phyloP scores from a whole-genome alignment of 192 early-diverging fungal species.

The Umbelopsis isabellina region DNA sequence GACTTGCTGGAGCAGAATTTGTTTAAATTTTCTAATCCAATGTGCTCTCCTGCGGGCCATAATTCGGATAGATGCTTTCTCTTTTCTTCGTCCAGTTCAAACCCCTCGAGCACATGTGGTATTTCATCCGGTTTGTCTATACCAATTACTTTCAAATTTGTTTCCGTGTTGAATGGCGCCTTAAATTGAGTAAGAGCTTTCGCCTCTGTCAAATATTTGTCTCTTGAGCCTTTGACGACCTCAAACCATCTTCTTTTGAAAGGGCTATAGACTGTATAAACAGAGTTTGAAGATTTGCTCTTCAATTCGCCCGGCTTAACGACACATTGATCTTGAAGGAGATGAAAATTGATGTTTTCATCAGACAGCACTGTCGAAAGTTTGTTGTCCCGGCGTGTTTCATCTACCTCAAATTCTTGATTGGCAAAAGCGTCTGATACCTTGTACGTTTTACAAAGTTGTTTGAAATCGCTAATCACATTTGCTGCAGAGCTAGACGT shows the following conservation, averaged over 20 bases:
- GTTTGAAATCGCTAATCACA: constrained; percentile 43
- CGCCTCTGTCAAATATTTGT: constrained; percentile 28
- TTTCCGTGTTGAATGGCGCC: neutral
- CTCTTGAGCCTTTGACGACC: constrained; percentile 32
- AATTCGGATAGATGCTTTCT: constrained; percentile 21
- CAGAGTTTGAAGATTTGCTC: constrained; percentile 47
- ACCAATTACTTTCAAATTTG: neutral
- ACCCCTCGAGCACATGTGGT: neutral
- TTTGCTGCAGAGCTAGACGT: constrained; percentile 29
- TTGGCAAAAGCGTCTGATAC: constrained; percentile 55
- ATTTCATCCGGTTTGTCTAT: neutral
- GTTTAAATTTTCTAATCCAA: constrained; percentile 44
- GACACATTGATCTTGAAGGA: constrained; percentile 61
- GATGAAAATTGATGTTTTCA: constrained; percentile 32
- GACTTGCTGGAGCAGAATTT: constrained; percentile 40
- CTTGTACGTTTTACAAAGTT: constrained; percentile 29
- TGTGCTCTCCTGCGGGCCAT: constrained; percentile 60
- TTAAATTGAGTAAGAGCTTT: neutral
- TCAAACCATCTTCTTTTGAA: constrained; percentile 51
- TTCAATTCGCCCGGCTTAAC: constrained; percentile 50
- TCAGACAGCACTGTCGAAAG: neutral
- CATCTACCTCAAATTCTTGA: constrained; percentile 51
- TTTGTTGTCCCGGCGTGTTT: constrained; percentile 5
- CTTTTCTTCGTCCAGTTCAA: constrained; percentile 19
- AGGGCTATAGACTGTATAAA: constrained; percentile 51